Evolutionary conservation across 345 rosid species (phyloP), one percentile per base, ranked within the genome.

Genomic region (Ailanthus altissimus): DNA sequence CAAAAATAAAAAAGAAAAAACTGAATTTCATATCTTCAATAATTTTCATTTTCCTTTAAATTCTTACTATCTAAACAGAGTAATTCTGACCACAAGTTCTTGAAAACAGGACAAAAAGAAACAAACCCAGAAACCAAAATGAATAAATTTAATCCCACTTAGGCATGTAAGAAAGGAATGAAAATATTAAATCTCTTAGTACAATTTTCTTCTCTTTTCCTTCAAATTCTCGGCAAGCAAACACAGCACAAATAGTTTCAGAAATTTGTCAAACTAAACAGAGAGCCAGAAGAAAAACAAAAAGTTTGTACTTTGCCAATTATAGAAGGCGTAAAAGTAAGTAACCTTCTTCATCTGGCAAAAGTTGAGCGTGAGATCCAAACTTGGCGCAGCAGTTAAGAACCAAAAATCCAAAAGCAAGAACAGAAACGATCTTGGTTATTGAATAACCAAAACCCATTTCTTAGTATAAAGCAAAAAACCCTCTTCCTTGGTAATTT

Each of bases 271-370:
- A 2, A 59, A 40, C 14, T 5, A 45, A 21, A 67, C 43, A 32
- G 21, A 5, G 14, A 53, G n/a, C 57, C 18, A 2, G 5, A 50
- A 28, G 49, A 23, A 12, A 67, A 49, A 28, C 13, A 0, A 67
- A 70, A 50, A 69, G n/a, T 2, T 26, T 3, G n/a, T 16, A 23
- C 38, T 64, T 64, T 38, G 23, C 68, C 67, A 38, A 40, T 38
- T 40, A 53, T 25, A 16, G 45, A 28, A 54, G 36, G 47, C 36
- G 26, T 63, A 32, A 63, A 38, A 20, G 57, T 26, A 3, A 40
- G n/a, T 47, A 59, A 89, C 96, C 96, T 89, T 91, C 96, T 26
- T 85, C 88, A 1, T 46, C 79, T 9, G 93, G 91, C 73, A 91
- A 77, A 51, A 75, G 82, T 74, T 82, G 90, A 84, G 90, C 92